A percentile compares a stretch with the other conserved stretches of the same genome.
Evolutionary conservation across 495 filamentous ascomycete species (phyloP).

Genomic region (Barbatosphaeria neglecta): DNA sequence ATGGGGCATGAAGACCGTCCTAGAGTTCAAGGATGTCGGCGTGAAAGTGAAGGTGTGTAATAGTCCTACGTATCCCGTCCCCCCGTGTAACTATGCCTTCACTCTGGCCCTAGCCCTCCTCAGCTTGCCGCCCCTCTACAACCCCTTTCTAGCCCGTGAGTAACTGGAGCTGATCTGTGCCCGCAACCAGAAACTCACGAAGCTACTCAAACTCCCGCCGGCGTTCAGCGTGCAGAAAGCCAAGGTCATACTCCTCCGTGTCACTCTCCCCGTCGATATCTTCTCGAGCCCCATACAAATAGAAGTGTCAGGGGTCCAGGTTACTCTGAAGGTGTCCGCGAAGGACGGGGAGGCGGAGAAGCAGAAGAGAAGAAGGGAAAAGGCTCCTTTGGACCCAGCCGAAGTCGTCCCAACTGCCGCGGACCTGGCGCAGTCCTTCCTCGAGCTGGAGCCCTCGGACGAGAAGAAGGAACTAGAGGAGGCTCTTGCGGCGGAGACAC

Average conservation of each 20-base stretch:
- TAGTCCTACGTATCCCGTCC: too few species aligned
- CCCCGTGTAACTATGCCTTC: too few species aligned
- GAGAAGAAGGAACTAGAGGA: slow-evolving; percentile 69
- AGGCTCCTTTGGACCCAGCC: slow-evolving; percentile 8
- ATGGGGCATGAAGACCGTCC: slow-evolving; percentile 60
- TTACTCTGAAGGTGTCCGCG: slow-evolving; percentile 40
- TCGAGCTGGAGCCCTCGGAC: slow-evolving; percentile 64
- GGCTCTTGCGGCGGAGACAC: slow-evolving; percentile 56
- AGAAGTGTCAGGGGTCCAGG: slow-evolving; percentile 66
- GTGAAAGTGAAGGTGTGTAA: slow-evolving; percentile 56
- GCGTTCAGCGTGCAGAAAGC: slow-evolving; percentile 59
- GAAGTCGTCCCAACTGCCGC: slow-evolving; percentile 60
- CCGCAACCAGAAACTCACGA: slow-evolving; percentile 54
- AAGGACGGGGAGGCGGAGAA: slow-evolving; percentile 19
- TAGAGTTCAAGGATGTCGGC: slow-evolving; percentile 74
- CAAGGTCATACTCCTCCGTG: slow-evolving; percentile 52
- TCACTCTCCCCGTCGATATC: slow-evolving; percentile 73
- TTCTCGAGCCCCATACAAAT: slow-evolving; percentile 65
- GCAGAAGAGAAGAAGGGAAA: slow-evolving; percentile 16
- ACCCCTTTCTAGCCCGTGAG: neutral
- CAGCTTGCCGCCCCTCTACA: too few species aligned
- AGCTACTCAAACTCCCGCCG: slow-evolving; percentile 58
- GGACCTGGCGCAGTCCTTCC: slow-evolving; percentile 77
- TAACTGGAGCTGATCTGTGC: neutral
- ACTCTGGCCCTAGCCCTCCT: too few species aligned